Conservation (phyloP, 352 stramenopile species). For the Phytopythium vexans region DNA sequence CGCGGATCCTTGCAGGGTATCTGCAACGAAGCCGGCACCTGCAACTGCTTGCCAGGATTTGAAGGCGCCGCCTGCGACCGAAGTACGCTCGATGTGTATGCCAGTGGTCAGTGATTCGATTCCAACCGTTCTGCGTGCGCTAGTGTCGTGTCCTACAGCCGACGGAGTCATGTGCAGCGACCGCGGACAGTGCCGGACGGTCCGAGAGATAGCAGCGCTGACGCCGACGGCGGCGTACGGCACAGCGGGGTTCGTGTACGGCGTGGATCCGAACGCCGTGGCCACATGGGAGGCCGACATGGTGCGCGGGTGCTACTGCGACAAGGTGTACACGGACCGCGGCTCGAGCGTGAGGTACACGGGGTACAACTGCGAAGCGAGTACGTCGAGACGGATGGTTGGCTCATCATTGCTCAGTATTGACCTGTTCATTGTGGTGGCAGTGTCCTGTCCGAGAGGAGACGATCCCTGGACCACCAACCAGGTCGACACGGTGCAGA, state of each 20-base stretch:
- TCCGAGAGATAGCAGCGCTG: slow-evolving; percentile 50
- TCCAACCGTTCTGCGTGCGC: neutral
- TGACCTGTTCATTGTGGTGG: neutral
- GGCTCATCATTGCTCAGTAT: slow-evolving; percentile 3
- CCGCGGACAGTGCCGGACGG: slow-evolving; percentile 40
- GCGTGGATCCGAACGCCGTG: slow-evolving; percentile 61
- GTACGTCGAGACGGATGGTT: slow-evolving; percentile 20
- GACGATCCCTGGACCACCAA: slow-evolving; percentile 85
- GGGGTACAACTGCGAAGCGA: slow-evolving; percentile 78
- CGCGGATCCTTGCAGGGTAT: slow-evolving; percentile 28
- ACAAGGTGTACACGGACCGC: slow-evolving; percentile 62
- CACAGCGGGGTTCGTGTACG: slow-evolving; percentile 58
- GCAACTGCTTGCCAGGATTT: slow-evolving; percentile 59
- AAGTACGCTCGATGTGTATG: slow-evolving; percentile 22
- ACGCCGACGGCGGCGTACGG: slow-evolving; percentile 36
- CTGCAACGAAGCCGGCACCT: slow-evolving; percentile 52
- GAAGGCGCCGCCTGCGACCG: slow-evolving; percentile 67
- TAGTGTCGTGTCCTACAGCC: slow-evolving; percentile 48
- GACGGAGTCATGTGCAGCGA: slow-evolving; percentile 33
- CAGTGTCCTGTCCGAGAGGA: slow-evolving; percentile 73
- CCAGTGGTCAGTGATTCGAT: neutral
- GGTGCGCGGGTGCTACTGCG: slow-evolving; percentile 83
- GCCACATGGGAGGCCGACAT: slow-evolving; percentile 88
- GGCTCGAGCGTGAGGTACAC: slow-evolving; percentile 48
- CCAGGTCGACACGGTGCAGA: slow-evolving; percentile 79